Conservation (phyloP, 2,329 filamentous ascomycete species). For the Cercospora janseana region DNA sequence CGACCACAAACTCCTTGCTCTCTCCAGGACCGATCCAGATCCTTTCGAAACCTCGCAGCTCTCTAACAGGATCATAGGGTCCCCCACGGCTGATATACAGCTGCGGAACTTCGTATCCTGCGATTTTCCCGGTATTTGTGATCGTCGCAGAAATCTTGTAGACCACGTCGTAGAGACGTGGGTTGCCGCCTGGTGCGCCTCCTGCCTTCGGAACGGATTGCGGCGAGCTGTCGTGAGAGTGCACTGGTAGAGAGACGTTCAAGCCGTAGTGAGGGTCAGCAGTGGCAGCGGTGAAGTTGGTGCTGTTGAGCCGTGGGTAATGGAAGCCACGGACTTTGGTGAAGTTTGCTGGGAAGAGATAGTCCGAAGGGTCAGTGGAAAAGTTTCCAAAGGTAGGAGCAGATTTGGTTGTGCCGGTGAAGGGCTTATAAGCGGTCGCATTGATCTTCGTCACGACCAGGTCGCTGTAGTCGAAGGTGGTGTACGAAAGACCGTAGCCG, state of each 20-base stretch:
- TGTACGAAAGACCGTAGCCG: constrained; percentile 62
- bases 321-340: constrained; percentile 56
- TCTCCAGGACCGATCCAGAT: constrained; percentile 32
- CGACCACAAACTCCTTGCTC: constrained; percentile 37
- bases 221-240: constrained; percentile 55
- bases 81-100: constrained; percentile 53
- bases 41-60: constrained; percentile 39
- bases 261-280: constrained; percentile 60
- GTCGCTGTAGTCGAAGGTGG: constrained; percentile 70
- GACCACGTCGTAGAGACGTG: constrained; percentile 63
- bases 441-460: constrained; percentile 44
- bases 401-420: constrained; percentile 57
- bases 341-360: constrained; percentile 61
- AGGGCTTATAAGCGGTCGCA: constrained; percentile 56
- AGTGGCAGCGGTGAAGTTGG: constrained; percentile 56
- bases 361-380: constrained; percentile 53
- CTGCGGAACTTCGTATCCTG: constrained; percentile 55
- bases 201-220: constrained; percentile 61
- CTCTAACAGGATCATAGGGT: constrained; percentile 44
- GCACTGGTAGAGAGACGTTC: constrained; percentile 59
- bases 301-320: constrained; percentile 67
- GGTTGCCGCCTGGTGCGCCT: constrained; percentile 61
- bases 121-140: constrained; percentile 53
- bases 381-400: constrained; percentile 64
- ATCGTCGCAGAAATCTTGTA: constrained; percentile 66